These are phyloP conservation scores for Plantago elongata DNA, from an alignment of 257 asterid genomes.

Conservation along the genomic window DNA sequence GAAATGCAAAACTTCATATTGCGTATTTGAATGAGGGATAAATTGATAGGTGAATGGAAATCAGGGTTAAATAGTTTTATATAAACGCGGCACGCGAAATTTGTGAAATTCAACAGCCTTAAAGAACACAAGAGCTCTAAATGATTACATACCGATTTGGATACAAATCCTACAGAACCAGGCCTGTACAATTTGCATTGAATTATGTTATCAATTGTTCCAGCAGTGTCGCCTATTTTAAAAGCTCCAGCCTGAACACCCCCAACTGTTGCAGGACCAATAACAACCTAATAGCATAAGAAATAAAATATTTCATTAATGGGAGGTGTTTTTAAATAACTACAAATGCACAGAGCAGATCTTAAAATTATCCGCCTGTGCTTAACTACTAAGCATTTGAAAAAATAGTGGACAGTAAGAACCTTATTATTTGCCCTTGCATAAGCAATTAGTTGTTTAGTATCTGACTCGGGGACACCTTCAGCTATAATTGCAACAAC, in stretches of 20 bases:
- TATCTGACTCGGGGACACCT: slow-evolving; percentile 96
- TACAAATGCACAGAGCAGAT: background rate
- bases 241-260: slow-evolving; percentile 99
- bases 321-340: background rate
- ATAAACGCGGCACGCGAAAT: background rate
- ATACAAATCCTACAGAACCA: slow-evolving; percentile 97
- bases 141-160: slow-evolving; percentile 77
- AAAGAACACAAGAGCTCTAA: slow-evolving; percentile 8
- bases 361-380: too few species aligned
- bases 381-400: too few species aligned
- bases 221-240: slow-evolving; percentile 98
- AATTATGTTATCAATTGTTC: slow-evolving; percentile 93
- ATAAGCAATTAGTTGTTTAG: slow-evolving; percentile 93
- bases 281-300: slow-evolving; percentile 57
- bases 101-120: background rate
- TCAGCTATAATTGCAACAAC: slow-evolving; percentile 98
- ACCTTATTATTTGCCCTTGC: slow-evolving; percentile 98
- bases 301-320: slow-evolving; percentile 1
- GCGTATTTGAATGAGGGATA: background rate
- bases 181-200: slow-evolving; percentile 97
- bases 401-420: slow-evolving; percentile 8
- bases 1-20: too few species aligned
- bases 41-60: slow-evolving; percentile 2
- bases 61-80: too few species aligned
- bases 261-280: slow-evolving; percentile 98